A percentile compares a stretch with the other conserved stretches of the same genome.
Evolutionary conservation across 164 flowering plant species (phyloP).

Genomic region (Magnolia kwangsiensis): DNA sequence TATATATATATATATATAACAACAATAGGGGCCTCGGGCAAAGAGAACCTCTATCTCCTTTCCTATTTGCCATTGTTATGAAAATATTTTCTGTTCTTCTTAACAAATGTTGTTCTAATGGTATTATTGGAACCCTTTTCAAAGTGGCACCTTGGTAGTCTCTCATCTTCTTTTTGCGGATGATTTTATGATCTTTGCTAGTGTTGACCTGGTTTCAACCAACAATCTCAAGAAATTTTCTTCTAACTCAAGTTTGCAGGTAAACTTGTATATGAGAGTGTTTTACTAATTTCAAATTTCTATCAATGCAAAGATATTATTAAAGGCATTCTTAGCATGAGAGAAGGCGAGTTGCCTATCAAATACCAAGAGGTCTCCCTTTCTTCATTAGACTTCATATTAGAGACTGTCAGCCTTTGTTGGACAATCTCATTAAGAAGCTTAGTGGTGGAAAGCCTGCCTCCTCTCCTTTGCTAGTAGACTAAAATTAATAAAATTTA

Average conservation of each 20-base stretch:
- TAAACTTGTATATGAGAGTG: neutral
- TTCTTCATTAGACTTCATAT: neutral
- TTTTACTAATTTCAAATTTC: neutral
- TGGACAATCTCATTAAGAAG: neutral
- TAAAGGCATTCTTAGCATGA: neutral
- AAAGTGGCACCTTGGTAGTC: neutral
- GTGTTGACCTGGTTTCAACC: neutral
- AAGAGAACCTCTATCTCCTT: neutral
- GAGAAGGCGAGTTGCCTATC: neutral
- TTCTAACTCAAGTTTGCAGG: neutral
- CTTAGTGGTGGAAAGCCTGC: neutral
- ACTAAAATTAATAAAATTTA: no score
- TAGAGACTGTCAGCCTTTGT: neutral
- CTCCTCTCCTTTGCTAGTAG: neutral
- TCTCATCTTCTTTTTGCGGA: neutral
- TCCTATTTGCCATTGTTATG: neutral
- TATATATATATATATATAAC: neutral
- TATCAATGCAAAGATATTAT: neutral
- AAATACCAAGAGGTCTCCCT: neutral
- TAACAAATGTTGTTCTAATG: neutral
- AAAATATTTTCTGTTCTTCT: neutral
- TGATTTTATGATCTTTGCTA: neutral
- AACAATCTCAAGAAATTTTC: neutral
- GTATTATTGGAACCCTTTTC: neutral
- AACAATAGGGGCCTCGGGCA: neutral